Evolutionary conservation across 345 rosid genomes (phyloP).

Genomic region (Noccaea caerulescens): DNA sequence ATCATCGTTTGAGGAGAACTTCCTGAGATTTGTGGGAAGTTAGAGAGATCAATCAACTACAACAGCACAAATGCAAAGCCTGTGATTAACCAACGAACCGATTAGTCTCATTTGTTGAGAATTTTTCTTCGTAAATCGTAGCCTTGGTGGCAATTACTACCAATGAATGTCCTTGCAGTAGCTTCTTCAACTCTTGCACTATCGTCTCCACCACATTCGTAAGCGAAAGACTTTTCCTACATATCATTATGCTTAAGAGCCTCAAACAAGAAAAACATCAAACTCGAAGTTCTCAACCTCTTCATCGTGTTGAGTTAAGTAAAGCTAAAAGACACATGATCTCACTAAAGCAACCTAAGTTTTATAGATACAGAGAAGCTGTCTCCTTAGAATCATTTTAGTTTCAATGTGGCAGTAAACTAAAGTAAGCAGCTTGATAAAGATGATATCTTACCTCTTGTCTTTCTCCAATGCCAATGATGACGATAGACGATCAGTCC

Average conservation of each 20-base stretch:
- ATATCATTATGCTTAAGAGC: slow-evolving; percentile 10
- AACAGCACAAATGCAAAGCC: slow-evolving; percentile 14
- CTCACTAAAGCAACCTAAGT: slow-evolving; percentile 8
- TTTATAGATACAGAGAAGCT: slow-evolving; percentile 2
- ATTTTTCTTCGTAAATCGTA: slow-evolving; percentile 51
- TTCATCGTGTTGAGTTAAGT: not conserved
- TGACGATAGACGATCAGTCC: slow-evolving; percentile 78
- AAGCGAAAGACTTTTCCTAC: slow-evolving; percentile 71
- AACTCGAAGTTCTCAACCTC: slow-evolving; percentile 10
- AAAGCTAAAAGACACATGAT: not conserved
- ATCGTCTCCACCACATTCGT: slow-evolving; percentile 60
- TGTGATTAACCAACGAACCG: slow-evolving; percentile 47
- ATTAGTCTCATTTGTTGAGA: slow-evolving; percentile 46
- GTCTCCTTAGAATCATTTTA: not conserved
- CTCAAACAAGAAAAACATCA: slow-evolving; percentile 3
- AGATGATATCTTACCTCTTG: slow-evolving; percentile 53
- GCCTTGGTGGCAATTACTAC: slow-evolving; percentile 70
- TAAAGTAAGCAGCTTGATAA: slow-evolving; percentile 2
- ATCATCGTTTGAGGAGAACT: slow-evolving; percentile 37
- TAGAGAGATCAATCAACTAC: slow-evolving; percentile 18
- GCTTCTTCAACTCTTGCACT: slow-evolving; percentile 72
- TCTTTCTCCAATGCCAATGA: slow-evolving; percentile 46
- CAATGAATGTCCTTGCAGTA: slow-evolving; percentile 64
- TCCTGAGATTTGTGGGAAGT: slow-evolving; percentile 42
- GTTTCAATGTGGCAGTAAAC: slow-evolving; percentile 8